Evolutionary conservation across 345 rosid species (phyloP).

Genomic region (Toxicodendron radicans): DNA sequence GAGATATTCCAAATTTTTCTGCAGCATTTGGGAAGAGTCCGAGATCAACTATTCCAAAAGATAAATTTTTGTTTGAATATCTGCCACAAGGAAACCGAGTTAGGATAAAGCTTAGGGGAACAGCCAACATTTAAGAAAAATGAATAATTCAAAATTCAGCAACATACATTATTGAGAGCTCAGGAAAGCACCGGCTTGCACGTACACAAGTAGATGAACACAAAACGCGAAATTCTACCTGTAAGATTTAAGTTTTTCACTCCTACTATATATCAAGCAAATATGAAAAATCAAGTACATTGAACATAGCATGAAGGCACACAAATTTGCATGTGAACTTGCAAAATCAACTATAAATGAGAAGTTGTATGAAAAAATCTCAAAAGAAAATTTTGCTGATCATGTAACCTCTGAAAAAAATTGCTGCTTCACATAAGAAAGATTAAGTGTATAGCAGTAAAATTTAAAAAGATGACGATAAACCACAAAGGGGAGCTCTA

Average conservation of each 20-base stretch:
- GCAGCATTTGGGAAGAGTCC: constrained; percentile 94
- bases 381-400: neutral
- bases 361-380: neutral
- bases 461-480: too few relatives aligned
- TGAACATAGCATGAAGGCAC: neutral
- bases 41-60: constrained; percentile 85
- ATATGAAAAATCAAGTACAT: constrained; percentile 1
- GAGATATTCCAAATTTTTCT: constrained; percentile 83
- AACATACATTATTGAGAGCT: constrained; percentile 74
- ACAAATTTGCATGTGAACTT: neutral
- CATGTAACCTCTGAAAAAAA: neutral
- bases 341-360: neutral
- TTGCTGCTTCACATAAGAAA: neutral
- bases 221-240: constrained; percentile 71
- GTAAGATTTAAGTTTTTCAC: constrained; percentile 30
- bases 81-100: constrained; percentile 37
- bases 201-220: constrained; percentile 59
- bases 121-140: constrained; percentile 9
- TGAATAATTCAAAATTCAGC: constrained; percentile 5
- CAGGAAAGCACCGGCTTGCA: constrained; percentile 73
- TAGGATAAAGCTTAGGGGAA: constrained; percentile 3
- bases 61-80: constrained; percentile 76
- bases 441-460: neutral
- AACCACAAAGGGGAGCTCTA: neutral
- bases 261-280: neutral